Evolutionary conservation across 192 early-diverging fungal species (phyloP).

Genomic region (Rhizophagus prolifer): DNA sequence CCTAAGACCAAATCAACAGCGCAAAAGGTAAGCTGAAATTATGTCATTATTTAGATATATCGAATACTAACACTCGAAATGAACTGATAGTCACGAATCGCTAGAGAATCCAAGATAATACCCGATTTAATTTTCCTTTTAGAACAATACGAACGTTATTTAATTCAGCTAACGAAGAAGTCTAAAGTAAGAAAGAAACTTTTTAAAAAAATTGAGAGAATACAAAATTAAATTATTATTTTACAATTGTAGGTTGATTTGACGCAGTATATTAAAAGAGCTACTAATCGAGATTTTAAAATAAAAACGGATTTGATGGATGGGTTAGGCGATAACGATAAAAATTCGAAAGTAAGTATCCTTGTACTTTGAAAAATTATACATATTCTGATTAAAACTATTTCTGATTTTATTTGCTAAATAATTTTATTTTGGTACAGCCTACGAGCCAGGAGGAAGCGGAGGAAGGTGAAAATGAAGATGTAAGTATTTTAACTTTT

Average conservation of each 20-base stretch:
- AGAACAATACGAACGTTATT: conserved; percentile 75
- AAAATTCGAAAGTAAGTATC: conserved; percentile 15
- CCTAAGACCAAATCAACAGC: conserved; percentile 31
- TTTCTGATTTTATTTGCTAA: not conserved
- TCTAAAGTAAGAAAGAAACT: conserved; percentile 49
- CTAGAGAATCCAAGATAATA: conserved; percentile 71
- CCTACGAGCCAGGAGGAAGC: not conserved
- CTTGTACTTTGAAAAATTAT: not conserved
- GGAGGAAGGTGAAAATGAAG: not conserved
- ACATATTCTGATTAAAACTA: not conserved
- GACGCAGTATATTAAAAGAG: conserved; percentile 73
- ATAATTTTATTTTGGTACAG: not conserved
- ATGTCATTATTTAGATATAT: not conserved
- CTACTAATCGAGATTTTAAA: conserved; percentile 77
- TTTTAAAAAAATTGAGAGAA: not conserved
- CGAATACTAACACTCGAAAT: not conserved
- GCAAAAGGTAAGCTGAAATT: conserved; percentile 33
- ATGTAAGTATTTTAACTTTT: not conserved
- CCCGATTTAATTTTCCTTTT: conserved; percentile 71
- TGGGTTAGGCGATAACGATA: conserved; percentile 37
- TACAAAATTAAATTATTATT: conserved; percentile 1
- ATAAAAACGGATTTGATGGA: conserved; percentile 56
- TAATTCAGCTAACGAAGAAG: conserved; percentile 68
- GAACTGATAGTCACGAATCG: conserved; percentile 50
- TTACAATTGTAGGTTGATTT: conserved; percentile 43